Base-by-base conservation (phyloP, 139 green algal genomes). In the Chlorella sp. region DNA sequence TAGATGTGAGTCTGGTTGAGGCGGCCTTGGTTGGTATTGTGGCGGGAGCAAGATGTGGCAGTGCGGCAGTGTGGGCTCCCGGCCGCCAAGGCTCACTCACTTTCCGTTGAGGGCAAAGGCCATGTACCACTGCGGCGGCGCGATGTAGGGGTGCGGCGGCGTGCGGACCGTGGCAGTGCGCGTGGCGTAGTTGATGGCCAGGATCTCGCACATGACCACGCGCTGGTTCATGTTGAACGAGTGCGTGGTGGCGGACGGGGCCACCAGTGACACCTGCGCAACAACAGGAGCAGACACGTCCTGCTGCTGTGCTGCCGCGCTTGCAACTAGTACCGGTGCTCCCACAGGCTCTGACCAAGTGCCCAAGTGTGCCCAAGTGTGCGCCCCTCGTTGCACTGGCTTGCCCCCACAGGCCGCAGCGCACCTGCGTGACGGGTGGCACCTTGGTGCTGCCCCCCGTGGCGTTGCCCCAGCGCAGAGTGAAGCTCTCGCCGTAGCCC, bases 151-250 rank as follows among this genome's bases (percentile, higher is more conserved):
- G 29, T 67, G 61, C 6, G 61, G 61, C 3, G 61, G 61, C 6
- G 61, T 36, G n/a, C 34, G n/a, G 27, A 67, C 6, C 23, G 61
- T 67, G 3, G 34, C 22, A 2, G 61, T 67, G 23, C 29, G 27
- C 3, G 3, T 67, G 3, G 3, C 14, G 27, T 67, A 35, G 14
- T 67, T 35, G 23, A 67, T 27, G 61, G 23, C 34, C n/a, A 67
- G n/a, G 2, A 35, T 5, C 23, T 6, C n/a, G n/a, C 33, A 14
- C 23, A 67, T 75, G 30, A 83, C 70, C 6, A 73, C 78, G 31
- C 78, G 78, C 66, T 84, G 78, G 65, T 84, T 80, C 49, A 70
- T 80, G 70, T 84, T 84, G 34, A 73, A 80, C 0, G 62, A 76
- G 74, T 84, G 78, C 0, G 78, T 84, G 17, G 59, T 77, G 31